Conservation (phyloP, 192 early-diverging fungal genomes). For the Phycomyces nitens region DNA sequence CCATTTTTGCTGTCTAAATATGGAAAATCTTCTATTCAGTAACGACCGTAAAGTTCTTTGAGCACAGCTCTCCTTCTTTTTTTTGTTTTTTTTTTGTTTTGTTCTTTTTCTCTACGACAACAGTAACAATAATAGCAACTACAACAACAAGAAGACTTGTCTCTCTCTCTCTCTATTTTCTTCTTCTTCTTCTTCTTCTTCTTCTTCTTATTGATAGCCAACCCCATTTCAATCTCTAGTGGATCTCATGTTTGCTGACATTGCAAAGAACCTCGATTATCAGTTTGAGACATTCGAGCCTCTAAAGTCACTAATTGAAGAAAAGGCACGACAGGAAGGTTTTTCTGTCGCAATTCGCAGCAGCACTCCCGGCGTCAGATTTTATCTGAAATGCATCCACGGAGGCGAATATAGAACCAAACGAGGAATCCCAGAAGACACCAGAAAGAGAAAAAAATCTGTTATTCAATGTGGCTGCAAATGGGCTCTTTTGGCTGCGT, state of each 20-base stretch:
- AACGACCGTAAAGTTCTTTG: not conserved
- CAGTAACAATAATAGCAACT: too few relatives aligned
- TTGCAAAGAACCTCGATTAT: too few relatives aligned
- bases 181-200: not conserved
- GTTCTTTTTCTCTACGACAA: not conserved
- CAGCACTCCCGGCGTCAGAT: not conserved
- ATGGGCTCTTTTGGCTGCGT: too few relatives aligned
- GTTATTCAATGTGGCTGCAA: not conserved
- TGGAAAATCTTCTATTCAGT: not conserved
- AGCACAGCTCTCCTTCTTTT: not conserved
- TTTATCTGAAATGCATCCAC: not conserved
- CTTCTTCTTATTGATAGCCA: not conserved
- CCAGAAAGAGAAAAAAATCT: not conserved
- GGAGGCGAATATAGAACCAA: too few relatives aligned
- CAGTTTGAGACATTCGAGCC: too few relatives aligned
- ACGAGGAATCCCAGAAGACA: not conserved
- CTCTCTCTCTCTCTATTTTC: not conserved
- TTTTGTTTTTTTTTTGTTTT: not conserved
- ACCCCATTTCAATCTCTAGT: not conserved
- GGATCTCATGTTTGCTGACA: not conserved
- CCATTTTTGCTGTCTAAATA: not conserved
- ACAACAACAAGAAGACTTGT: too few relatives aligned
- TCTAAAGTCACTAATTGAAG: not conserved
- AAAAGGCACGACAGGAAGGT: not conserved
- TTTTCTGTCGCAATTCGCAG: not conserved